phyloP scores from a whole-genome alignment of 495 filamentous ascomycete genomes.

The Aspergillus avenaceus region DNA sequence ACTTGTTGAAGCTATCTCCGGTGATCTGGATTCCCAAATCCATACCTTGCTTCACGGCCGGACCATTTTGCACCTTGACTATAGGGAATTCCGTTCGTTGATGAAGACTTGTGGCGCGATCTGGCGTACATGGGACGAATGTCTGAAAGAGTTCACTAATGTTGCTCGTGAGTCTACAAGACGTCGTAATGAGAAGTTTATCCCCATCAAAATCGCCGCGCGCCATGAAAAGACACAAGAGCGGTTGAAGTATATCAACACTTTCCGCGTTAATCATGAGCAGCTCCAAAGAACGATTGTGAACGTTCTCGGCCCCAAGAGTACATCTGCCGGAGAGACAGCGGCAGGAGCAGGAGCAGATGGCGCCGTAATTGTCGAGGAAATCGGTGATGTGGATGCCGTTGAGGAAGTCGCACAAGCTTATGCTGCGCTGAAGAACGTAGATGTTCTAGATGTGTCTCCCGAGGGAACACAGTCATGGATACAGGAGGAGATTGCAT shows the following conservation, averaged over 20 bases:
- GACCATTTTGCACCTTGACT: constrained; percentile 86
- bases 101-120: constrained; percentile 81
- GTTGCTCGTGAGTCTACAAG: constrained; percentile 90
- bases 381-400: constrained; percentile 97
- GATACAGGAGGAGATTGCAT: constrained; percentile 87
- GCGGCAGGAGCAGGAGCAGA: constrained; percentile 43
- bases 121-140: constrained; percentile 90
- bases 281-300: constrained; percentile 94
- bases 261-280: constrained; percentile 93
- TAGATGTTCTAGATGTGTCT: constrained; percentile 91
- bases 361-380: constrained; percentile 72
- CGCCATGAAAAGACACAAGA: constrained; percentile 84
- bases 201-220: constrained; percentile 89
- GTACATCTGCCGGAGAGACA: constrained; percentile 39
- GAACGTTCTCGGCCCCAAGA: constrained; percentile 81
- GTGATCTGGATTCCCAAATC: constrained; percentile 80
- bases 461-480: constrained; percentile 83
- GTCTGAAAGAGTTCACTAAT: constrained; percentile 95
- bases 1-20: constrained; percentile 97
- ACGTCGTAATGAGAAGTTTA: constrained; percentile 91
- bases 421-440: constrained; percentile 86
- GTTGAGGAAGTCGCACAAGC: constrained; percentile 93
- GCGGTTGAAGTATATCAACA: constrained; percentile 85
- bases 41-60: constrained; percentile 81
- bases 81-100: constrained; percentile 78